Percentiles rank a stretch among this genome's conserved stretches.
Evolutionary conservation across 2,329 filamentous ascomycete species (phyloP).

Genomic region (Aspergillus hortae): DNA sequence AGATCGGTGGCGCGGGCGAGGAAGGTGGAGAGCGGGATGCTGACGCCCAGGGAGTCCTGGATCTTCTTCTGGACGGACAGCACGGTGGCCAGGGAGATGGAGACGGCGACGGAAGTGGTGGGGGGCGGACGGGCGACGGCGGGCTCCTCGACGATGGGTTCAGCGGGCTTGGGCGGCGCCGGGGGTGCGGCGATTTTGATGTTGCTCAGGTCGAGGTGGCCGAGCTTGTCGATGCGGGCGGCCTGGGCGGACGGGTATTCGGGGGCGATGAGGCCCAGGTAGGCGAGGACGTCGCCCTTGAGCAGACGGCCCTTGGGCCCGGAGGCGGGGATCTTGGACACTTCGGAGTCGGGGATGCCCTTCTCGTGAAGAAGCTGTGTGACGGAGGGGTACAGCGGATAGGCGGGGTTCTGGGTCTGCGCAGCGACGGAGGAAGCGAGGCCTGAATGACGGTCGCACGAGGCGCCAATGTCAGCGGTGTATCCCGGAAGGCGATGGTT

Average conservation of each 20-base stretch:
- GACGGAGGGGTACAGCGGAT: constrained; percentile 69
- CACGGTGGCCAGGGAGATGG: constrained; percentile 75
- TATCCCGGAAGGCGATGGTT: too few species aligned
- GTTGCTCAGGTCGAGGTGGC: constrained; percentile 89
- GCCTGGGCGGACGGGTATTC: constrained; percentile 70
- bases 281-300: constrained; percentile 93
- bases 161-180: constrained; percentile 26
- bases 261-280: constrained; percentile 72
- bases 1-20: constrained; percentile 78
- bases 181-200: constrained; percentile 70
- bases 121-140: constrained; percentile 25
- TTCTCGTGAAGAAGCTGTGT: constrained; percentile 75
- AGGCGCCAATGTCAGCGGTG: background rate
- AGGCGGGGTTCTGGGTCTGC: constrained; percentile 41
- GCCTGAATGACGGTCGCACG: constrained; percentile 19
- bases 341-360: constrained; percentile 69
- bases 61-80: constrained; percentile 78
- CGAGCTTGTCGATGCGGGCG: constrained; percentile 67
- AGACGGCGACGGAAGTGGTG: constrained; percentile 56
- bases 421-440: constrained; percentile 32
- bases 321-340: constrained; percentile 78
- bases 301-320: constrained; percentile 84
- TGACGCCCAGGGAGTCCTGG: constrained; percentile 71
- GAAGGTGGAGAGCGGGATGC: constrained; percentile 80
- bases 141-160: constrained; percentile 30